phyloP scores from a whole-genome alignment of 305 asterid genomes.

The Rubia peregrina region DNA sequence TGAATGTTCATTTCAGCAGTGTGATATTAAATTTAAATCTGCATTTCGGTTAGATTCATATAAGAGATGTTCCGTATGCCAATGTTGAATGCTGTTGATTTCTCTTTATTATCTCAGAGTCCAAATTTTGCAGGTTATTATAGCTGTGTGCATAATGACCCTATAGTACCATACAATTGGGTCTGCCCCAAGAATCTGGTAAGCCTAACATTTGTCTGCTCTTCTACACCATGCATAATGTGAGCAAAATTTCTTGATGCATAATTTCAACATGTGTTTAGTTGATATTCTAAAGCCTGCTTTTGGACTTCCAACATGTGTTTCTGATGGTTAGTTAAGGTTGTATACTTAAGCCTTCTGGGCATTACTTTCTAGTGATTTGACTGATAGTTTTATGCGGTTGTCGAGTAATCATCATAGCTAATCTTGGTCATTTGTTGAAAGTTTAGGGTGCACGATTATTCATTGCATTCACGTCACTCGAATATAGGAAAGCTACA shows the following conservation, averaged over 20 bases:
- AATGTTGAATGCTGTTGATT: neutral
- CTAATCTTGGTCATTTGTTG: neutral
- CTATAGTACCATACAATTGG: conserved; percentile 13
- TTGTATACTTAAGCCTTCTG: neutral
- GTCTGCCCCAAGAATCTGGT: conserved; percentile 13
- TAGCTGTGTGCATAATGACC: neutral
- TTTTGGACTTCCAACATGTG: neutral
- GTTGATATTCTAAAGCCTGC: neutral
- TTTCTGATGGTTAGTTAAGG: neutral
- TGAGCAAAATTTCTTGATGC: neutral
- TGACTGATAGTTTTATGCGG: neutral
- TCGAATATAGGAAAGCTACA: too few species aligned
- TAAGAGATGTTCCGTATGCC: neutral
- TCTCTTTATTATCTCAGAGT: neutral
- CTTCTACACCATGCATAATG: neutral
- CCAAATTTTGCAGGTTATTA: neutral
- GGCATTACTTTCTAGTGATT: neutral
- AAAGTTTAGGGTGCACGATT: neutral
- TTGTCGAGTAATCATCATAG: neutral
- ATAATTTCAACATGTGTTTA: neutral
- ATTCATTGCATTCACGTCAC: too few species aligned
- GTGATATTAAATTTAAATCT: neutral
- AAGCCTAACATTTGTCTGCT: conserved; percentile 16
- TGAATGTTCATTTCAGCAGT: neutral
- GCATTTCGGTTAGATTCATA: neutral